A percentile compares a stretch with the other conserved stretches of the same genome.
phyloP scores from a whole-genome alignment of 257 asterid species.

The Cruciata laevipes region DNA sequence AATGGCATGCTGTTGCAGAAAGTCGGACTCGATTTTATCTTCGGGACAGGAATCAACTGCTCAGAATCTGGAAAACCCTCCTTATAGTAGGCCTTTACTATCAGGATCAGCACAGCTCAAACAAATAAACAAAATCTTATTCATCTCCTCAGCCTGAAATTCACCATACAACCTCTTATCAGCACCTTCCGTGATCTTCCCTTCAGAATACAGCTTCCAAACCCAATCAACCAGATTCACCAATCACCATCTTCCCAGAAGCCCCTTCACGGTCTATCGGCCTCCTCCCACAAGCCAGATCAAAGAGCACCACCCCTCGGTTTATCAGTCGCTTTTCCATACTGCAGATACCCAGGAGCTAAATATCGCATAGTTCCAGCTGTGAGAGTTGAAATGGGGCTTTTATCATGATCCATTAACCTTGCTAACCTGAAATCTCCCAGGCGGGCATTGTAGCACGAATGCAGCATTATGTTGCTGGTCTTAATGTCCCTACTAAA shows the following conservation, averaged over 20 bases:
- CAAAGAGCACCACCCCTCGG: conserved; percentile 93
- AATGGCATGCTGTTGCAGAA: conserved; percentile 61
- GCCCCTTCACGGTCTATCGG: conserved; percentile 70
- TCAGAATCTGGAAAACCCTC: conserved; percentile 74
- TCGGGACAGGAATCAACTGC: conserved; percentile 54
- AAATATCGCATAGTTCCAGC: conserved; percentile 97
- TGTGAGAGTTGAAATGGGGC: conserved; percentile 86
- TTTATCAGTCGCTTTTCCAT: conserved; percentile 84
- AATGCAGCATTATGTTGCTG: conserved; percentile 80
- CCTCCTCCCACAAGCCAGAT: conserved; percentile 84
- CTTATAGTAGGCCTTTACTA: conserved; percentile 75
- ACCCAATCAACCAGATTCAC: conserved; percentile 97
- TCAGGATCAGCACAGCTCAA: conserved; percentile 91
- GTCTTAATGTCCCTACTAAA: conserved; percentile 83
- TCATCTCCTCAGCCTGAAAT: conserved; percentile 48
- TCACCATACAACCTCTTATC: conserved; percentile 54
- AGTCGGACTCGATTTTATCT: conserved; percentile 54
- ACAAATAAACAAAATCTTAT: conserved; percentile 55
- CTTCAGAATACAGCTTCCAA: conserved; percentile 63
- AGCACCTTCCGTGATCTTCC: conserved; percentile 51
- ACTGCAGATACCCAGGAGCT: conserved; percentile 93
- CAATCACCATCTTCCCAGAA: conserved; percentile 63
- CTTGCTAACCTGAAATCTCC: conserved; percentile 92
- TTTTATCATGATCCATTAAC: conserved; percentile 80
- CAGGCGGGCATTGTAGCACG: conserved; percentile 50